Conservation (phyloP, 352 stramenopile genomes). For the Phytophthora podocarpi region DNA sequence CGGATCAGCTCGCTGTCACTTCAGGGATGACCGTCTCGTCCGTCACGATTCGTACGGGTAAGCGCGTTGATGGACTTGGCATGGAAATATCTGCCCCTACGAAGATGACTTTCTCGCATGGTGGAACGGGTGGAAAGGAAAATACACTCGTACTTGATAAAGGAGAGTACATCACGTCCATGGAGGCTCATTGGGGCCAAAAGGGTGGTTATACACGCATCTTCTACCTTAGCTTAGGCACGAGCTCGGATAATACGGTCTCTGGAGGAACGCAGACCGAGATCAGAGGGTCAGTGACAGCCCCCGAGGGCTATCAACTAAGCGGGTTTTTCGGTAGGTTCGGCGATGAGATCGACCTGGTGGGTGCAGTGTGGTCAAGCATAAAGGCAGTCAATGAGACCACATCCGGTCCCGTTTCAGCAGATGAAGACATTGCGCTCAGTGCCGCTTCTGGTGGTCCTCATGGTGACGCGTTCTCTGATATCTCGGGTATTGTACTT, state of each 20-base stretch:
- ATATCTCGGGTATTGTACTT: conserved; percentile 29
- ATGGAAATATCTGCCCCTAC: background rate
- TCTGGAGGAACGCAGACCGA: background rate
- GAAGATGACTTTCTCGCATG: conserved; percentile 9
- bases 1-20: background rate
- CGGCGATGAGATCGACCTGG: conserved; percentile 5
- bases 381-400: conserved; percentile 29
- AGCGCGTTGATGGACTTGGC: conserved; percentile 3
- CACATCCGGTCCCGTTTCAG: background rate
- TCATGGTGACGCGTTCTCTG: conserved; percentile 26
- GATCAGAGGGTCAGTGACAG: background rate
- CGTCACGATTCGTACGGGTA: background rate
- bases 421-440: conserved; percentile 25
- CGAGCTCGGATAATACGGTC: background rate
- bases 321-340: conserved; percentile 9
- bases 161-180: conserved; percentile 5
- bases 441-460: conserved; percentile 21
- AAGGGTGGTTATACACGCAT: conserved; percentile 1
- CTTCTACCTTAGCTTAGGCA: background rate
- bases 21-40: conserved; percentile 6
- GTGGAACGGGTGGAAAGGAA: background rate
- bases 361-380: conserved; percentile 28
- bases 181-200: conserved; percentile 4
- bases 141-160: conserved; percentile 1
- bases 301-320: conserved; percentile 5